Evolutionary conservation across 345 rosid species (phyloP), one percentile per base, ranked within the genome.

Genomic region (Microthlaspi erraticum): DNA sequence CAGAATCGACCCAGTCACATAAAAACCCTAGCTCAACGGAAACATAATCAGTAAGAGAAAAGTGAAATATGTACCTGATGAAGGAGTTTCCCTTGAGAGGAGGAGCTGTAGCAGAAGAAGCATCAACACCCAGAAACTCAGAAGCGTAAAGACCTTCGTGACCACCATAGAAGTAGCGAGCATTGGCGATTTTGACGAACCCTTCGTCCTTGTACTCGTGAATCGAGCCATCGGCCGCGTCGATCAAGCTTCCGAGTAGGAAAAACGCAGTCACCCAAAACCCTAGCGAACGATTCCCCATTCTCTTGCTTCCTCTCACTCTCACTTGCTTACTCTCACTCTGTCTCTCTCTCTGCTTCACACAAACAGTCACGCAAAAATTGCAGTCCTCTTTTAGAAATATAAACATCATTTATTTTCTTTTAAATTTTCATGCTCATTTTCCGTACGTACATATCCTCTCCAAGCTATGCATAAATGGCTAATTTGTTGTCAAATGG

Each of bases 101-200:
- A 38, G 43, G 43, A 26, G 29, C 4, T 33, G 60, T 80, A 57
- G 80, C 83, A 23, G 82, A 18, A 46, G 85, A 77, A 42, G 72
- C 36, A 17, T 73, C 3, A 12, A 85, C 67, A 64, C 64, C 76
- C 60, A 17, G 81, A 63, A 69, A 61, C 71, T 76, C 77, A 43
- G 95, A 88, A 64, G 84, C 88, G 42, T 76, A 85, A n/a, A 91
- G 83, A 6, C 88, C 95, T 79, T 91, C 87, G 46, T 83, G 81
- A 48, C 91, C 92, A 33, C 92, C 97, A 50, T 86, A 83, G 74
- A 84, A 86, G 80, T 88, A 88, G 80, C 80, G 80, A 16, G 88
- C 97, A 63, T 88, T 69, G 2, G 85, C 71, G 53, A 76, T 75
- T 7, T 68, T 75, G 48, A 48, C 79, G 66, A 91, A 91, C 2